These are phyloP conservation scores for Pseudopithomyces chartarum DNA, from an alignment of 2,329 filamentous ascomycete species.

Conservation along the genomic window DNA sequence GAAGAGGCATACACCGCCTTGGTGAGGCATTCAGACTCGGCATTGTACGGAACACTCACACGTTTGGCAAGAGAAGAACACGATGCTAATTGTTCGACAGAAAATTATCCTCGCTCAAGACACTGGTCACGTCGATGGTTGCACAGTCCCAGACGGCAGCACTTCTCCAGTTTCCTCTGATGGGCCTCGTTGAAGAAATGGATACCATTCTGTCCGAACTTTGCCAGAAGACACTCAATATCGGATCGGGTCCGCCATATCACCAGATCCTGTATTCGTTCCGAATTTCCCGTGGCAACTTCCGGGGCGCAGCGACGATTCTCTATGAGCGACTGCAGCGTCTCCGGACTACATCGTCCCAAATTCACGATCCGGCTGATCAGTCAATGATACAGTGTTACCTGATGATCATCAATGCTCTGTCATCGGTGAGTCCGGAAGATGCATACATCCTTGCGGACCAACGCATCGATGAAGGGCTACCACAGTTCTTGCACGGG, in stretches of 20 bases:
- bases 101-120: conserved; percentile 72
- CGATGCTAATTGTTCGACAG: conserved; percentile 30
- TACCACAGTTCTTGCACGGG: conserved; percentile 27
- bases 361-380: conserved; percentile 52
- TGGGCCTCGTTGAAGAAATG: conserved; percentile 75
- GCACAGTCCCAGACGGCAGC: conserved; percentile 37
- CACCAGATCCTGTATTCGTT: conserved; percentile 92
- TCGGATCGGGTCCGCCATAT: conserved; percentile 68
- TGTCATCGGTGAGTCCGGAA: conserved; percentile 81
- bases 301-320: conserved; percentile 73
- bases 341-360: conserved; percentile 49
- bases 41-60: conserved; percentile 54
- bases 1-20: conserved; percentile 82
- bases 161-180: conserved; percentile 77
- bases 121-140: conserved; percentile 58
- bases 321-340: conserved; percentile 62
- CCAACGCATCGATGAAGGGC: conserved; percentile 49
- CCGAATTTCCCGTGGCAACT: conserved; percentile 82
- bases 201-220: conserved; percentile 77
- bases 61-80: background rate
- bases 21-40: conserved; percentile 70
- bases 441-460: conserved; percentile 79
- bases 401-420: conserved; percentile 87
- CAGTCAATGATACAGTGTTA: conserved; percentile 73
- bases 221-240: conserved; percentile 70